These are phyloP conservation scores for Daldinia vernicosa DNA, from an alignment of 495 filamentous ascomycete species.

Conservation along the genomic window DNA sequence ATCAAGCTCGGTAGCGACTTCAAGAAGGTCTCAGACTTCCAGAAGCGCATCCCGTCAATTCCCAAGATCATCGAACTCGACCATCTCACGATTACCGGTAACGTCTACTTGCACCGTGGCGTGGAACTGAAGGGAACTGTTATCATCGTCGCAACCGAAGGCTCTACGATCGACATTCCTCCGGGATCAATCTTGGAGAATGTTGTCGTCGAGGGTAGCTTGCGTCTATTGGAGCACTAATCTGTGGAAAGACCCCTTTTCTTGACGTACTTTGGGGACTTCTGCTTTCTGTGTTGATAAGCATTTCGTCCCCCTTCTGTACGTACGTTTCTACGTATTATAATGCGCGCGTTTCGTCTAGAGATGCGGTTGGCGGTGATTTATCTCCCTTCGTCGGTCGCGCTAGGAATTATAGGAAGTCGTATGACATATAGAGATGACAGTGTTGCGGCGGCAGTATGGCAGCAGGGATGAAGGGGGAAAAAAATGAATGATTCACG, in stretches of 20 bases:
- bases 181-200: constrained; percentile 97
- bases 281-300: constrained; percentile 2
- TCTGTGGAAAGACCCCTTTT: not conserved
- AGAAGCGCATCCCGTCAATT: constrained; percentile 94
- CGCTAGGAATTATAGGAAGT: not conserved
- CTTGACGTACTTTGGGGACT: not conserved
- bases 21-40: constrained; percentile 99
- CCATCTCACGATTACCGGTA: constrained; percentile 96
- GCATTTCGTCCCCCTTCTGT: not conserved
- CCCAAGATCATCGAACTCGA: constrained; percentile 98
- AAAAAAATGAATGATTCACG: not conserved
- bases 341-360: not conserved
- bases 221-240: constrained; percentile 94
- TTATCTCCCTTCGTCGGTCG: not conserved
- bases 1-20: constrained; percentile 99
- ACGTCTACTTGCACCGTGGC: constrained; percentile 93
- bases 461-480: not conserved
- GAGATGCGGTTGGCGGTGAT: not conserved
- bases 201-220: constrained; percentile 97
- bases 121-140: constrained; percentile 99
- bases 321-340: not conserved
- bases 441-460: not conserved
- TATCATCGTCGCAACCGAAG: constrained; percentile 98
- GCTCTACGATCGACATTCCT: constrained; percentile 96
- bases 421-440: constrained; percentile 3